Evolutionary conservation across 176 grass and related monocot genomes (phyloP).

Genomic region (Panicum miliaceum): DNA sequence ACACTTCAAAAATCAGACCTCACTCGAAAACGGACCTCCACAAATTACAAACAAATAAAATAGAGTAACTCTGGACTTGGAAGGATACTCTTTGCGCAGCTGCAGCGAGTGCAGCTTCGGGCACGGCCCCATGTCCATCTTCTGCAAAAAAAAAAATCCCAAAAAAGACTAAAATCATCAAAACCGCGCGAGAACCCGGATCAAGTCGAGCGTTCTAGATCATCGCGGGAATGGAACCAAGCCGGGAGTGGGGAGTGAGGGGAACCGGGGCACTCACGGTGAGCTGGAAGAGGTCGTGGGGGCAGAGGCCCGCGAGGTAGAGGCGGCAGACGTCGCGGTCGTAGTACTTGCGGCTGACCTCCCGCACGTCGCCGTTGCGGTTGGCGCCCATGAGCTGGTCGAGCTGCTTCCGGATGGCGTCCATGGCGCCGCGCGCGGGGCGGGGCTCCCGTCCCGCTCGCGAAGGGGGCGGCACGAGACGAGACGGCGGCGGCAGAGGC

Average conservation of each 20-base stretch:
- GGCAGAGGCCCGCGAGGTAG: slow-evolving; percentile 84
- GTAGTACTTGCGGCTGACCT: slow-evolving; percentile 90
- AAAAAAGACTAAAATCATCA: neutral
- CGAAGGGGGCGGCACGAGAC: neutral
- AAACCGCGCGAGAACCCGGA: neutral
- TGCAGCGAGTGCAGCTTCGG: slow-evolving; percentile 88
- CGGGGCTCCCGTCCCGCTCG: neutral
- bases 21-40: neutral
- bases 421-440: slow-evolving; percentile 49
- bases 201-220: neutral
- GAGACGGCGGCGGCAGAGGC: neutral
- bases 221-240: neutral
- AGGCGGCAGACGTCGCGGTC: slow-evolving; percentile 95
- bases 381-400: slow-evolving; percentile 98
- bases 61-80: neutral
- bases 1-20: neutral
- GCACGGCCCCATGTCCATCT: slow-evolving; percentile 97
- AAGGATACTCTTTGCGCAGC: slow-evolving; percentile 96
- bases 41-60: neutral
- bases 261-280: slow-evolving; percentile 56
- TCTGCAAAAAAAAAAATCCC: slow-evolving; percentile 59
- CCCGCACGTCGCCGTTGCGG: slow-evolving; percentile 80
- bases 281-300: slow-evolving; percentile 98
- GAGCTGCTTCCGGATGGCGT: slow-evolving; percentile 90
- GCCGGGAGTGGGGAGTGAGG: neutral